Evolutionary conservation across 2,329 filamentous ascomycete genomes (phyloP).

Genomic region (Torrubiella hemipterigena): DNA sequence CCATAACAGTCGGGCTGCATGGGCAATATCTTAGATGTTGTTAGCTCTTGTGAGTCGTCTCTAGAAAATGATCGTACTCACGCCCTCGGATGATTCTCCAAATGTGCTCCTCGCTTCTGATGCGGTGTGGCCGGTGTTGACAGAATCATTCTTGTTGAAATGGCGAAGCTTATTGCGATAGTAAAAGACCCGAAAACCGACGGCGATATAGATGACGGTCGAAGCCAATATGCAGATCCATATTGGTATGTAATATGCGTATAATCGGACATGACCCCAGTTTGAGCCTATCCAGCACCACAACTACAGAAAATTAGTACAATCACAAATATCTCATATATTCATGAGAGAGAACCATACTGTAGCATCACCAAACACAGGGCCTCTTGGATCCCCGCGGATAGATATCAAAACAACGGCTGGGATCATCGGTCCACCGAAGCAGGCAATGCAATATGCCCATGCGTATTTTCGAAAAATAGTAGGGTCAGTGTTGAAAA

Average conservation of each 20-base stretch:
- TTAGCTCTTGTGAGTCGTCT: slow-evolving; percentile 10
- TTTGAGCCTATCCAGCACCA: slow-evolving; percentile 48
- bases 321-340: too few relatives aligned
- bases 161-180: slow-evolving; percentile 43
- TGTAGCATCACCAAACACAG: slow-evolving; percentile 43
- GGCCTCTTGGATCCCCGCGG: slow-evolving; percentile 20
- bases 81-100: slow-evolving; percentile 22
- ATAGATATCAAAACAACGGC: slow-evolving; percentile 55
- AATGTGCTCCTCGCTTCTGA: slow-evolving; percentile 15
- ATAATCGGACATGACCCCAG: slow-evolving; percentile 44
- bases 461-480: slow-evolving; percentile 59
- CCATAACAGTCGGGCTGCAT: slow-evolving; percentile 24
- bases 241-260: slow-evolving; percentile 48
- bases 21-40: background rate
- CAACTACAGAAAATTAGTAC: slow-evolving; percentile 27
- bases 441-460: slow-evolving; percentile 57
- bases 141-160: slow-evolving; percentile 18
- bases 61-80: slow-evolving; percentile 7
- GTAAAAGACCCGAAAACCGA: slow-evolving; percentile 47
- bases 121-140: slow-evolving; percentile 10
- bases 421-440: slow-evolving; percentile 57
- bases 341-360: slow-evolving; percentile 20
- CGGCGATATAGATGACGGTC: slow-evolving; percentile 40
- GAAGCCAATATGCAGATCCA: slow-evolving; percentile 46
- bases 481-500: slow-evolving; percentile 42